Evolutionary conservation across 148 eudicot species (phyloP), one percentile per base, ranked within the genome.

Genomic region (Hydrangea macrophylla): DNA sequence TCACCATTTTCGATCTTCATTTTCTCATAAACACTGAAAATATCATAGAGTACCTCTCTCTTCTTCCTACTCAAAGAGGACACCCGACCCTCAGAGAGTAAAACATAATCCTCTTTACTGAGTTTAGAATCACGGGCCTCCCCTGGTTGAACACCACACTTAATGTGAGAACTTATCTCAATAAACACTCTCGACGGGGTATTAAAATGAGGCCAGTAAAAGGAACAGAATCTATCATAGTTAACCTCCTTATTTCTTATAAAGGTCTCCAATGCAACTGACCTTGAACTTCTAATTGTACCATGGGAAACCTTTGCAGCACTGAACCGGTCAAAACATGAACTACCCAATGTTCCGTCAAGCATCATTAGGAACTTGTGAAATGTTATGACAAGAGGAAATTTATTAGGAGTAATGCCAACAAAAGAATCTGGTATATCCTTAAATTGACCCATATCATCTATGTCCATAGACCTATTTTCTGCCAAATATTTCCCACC

Each of bases 281-380:
- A 73, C 68, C 62, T 58, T 25, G 60, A 42, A 51, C 55, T 72
- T 55, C 62, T 62, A 18, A 45, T 65, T 45, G 67, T 75, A 58
- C 55, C 40, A 31, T 60, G 59, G 9, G 73, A 67, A 7, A 32
- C 51, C 53, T 65, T 54, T 22, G 39, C 72, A 26, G 67, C 73
- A 23, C 31, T 68, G 68, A 81, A 83, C 69, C 82, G 75, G 32
- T 79, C 66, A 31, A 86, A 86, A 67, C 69, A 86, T 12, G 90
- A 86, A 24, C 48, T 42, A 27, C 86, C 85, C 25, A 83, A 35
- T 24, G 85, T 76, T 23, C 87, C 85, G 39, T 86, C 87, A 20
- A 86, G 81, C 90, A 86, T 86, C 69, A 86, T 69, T 31, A 86
- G 65, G 71, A 86, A 86, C 65, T 86, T 86, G 55, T 70, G 76